Conservation (phyloP, 139 green algal genomes). For the Chlorella vulgaris region DNA sequence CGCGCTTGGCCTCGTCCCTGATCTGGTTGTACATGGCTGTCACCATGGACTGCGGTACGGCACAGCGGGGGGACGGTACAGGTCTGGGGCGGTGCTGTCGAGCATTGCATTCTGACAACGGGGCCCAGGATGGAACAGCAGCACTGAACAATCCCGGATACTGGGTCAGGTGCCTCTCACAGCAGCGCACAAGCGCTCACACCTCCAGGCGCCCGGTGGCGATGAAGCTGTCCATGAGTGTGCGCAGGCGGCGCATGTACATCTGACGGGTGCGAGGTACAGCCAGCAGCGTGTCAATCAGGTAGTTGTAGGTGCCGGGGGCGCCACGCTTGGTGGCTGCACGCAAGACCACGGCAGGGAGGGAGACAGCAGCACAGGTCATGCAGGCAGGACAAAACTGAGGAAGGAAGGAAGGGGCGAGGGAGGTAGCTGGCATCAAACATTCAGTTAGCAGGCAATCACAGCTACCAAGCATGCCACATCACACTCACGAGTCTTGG, state of each 20-base stretch:
- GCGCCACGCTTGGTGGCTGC: conserved; percentile 33
- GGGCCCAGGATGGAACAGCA: no score
- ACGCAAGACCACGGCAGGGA: neutral
- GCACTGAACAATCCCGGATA: no score
- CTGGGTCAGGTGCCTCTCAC: no score
- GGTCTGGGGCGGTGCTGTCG: no score
- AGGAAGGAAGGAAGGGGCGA: no score
- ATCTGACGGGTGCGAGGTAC: conserved; percentile 72
- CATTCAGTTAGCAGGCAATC: neutral
- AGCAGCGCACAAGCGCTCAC: neutral
- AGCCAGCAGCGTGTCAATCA: conserved; percentile 80
- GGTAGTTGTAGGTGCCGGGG: conserved; percentile 83
- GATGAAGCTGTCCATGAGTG: conserved; percentile 77
- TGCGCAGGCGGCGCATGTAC: conserved; percentile 85
- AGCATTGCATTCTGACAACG: no score
- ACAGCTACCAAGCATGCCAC: neutral
- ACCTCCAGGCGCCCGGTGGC: conserved; percentile 44
- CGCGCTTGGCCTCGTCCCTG: conserved; percentile 49
- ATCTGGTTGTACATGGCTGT: conserved; percentile 57
- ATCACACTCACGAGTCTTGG: conserved; percentile 11
- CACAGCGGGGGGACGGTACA: neutral
- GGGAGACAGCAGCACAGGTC: no score
- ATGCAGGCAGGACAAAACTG: neutral
- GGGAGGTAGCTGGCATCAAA: neutral
- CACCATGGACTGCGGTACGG: conserved; percentile 48